These are phyloP conservation scores for Rhodotorula toruloides DNA, from an alignment of 768 basidiomycete species.

Conservation along the genomic window DNA sequence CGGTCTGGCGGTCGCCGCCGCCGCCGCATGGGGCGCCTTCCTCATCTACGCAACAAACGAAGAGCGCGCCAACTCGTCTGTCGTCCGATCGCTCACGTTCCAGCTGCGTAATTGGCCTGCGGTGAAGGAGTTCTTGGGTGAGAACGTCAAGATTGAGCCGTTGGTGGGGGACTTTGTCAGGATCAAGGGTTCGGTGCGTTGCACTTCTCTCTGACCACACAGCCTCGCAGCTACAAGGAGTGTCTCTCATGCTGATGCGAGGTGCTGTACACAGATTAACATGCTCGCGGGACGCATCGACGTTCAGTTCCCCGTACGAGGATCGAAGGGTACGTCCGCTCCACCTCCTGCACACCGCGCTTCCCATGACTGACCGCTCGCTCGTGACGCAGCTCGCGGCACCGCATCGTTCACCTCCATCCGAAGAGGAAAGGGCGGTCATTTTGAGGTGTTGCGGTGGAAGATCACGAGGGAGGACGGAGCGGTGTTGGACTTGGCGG, in stretches of 20 bases:
- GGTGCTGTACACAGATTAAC: constrained; percentile 34
- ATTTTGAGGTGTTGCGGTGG: constrained; percentile 39
- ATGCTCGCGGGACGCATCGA: constrained; percentile 38
- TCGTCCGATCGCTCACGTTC: constrained; percentile 31
- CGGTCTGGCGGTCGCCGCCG: constrained; percentile 13
- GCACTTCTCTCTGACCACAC: not conserved
- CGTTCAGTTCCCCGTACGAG: constrained; percentile 35
- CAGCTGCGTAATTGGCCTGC: constrained; percentile 29
- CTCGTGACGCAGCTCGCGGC: constrained; percentile 13
- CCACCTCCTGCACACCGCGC: not conserved
- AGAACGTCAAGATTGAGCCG: constrained; percentile 30
- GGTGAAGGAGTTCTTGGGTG: constrained; percentile 30
- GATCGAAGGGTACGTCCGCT: constrained; percentile 23
- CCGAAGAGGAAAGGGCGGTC: constrained; percentile 31
- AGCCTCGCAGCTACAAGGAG: not conserved
- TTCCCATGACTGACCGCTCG: not conserved
- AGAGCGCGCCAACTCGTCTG: constrained; percentile 37
- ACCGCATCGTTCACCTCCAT: constrained; percentile 38
- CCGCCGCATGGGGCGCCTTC: constrained; percentile 32
- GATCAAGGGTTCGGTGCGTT: constrained; percentile 36
- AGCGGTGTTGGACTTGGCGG: constrained; percentile 34
- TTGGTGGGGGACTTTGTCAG: constrained; percentile 29
- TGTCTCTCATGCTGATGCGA: not conserved
- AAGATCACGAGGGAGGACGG: constrained; percentile 36
- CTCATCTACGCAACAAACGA: constrained; percentile 38